These are phyloP conservation scores for Rhizopogon vesiculosus DNA, from an alignment of 768 basidiomycete genomes.

Conservation along the genomic window DNA sequence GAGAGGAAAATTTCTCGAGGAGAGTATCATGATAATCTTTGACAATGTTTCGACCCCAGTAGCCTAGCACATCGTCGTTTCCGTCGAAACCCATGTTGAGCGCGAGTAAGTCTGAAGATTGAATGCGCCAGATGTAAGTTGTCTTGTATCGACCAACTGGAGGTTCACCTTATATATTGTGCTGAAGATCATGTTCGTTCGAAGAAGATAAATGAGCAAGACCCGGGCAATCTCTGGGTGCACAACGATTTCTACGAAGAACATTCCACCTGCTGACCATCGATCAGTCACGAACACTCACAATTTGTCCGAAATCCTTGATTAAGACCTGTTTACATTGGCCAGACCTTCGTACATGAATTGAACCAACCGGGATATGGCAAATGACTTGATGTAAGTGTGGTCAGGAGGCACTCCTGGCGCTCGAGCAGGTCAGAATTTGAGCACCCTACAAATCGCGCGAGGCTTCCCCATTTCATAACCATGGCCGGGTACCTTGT, in stretches of 20 bases:
- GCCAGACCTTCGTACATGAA: too few relatives aligned
- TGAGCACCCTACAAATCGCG: too few relatives aligned
- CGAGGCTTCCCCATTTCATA: too few relatives aligned
- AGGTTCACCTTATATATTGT: neutral
- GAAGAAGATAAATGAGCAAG: neutral
- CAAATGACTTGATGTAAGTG: neutral
- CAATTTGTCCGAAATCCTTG: too few relatives aligned
- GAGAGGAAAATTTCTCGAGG: conserved; percentile 1
- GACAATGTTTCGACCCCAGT: conserved; percentile 10
- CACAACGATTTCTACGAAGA: too few relatives aligned
- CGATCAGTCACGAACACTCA: too few relatives aligned
- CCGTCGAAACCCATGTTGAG: conserved; percentile 7
- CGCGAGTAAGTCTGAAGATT: neutral
- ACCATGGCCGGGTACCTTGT: too few relatives aligned
- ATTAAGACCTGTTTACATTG: too few relatives aligned
- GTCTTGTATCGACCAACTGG: neutral
- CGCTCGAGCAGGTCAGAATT: neutral
- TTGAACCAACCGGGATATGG: too few relatives aligned
- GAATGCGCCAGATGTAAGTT: neutral
- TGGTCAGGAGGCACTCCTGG: neutral
- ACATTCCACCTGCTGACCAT: too few relatives aligned
- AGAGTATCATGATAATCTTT: conserved; percentile 7
- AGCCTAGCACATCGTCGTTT: conserved; percentile 8
- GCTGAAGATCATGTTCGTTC: neutral
- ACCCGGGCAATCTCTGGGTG: neutral